These are phyloP conservation scores for Trichoderma gracile DNA, from an alignment of 2,329 filamentous ascomycete genomes.

Conservation along the genomic window DNA sequence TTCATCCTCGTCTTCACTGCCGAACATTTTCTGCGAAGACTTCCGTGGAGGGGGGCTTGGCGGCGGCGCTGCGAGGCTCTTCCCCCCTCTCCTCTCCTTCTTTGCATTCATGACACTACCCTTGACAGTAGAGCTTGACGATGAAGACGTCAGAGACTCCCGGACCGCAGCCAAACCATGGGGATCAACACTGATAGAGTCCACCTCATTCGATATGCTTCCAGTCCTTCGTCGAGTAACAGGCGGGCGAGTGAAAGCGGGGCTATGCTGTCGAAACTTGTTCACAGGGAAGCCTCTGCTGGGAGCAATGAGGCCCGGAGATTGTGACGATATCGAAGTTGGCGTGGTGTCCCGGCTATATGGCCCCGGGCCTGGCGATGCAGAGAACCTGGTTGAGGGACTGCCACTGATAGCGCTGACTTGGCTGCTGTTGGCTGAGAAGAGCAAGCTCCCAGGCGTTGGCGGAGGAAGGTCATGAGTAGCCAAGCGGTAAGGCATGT, in stretches of 20 bases:
- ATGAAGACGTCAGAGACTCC: slow-evolving; percentile 71
- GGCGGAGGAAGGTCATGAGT: slow-evolving; percentile 68
- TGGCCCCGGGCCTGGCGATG: slow-evolving; percentile 66
- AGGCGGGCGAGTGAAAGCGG: slow-evolving; percentile 58
- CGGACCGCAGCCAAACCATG: slow-evolving; percentile 65
- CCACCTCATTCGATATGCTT: slow-evolving; percentile 55
- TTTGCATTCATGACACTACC: slow-evolving; percentile 47
- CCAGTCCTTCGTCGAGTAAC: slow-evolving; percentile 59
- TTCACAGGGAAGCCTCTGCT: slow-evolving; percentile 45
- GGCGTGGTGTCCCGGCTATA: slow-evolving; percentile 79
- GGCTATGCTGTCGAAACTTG: slow-evolving; percentile 57
- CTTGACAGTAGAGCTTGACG: slow-evolving; percentile 68
- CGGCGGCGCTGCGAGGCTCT: slow-evolving; percentile 49
- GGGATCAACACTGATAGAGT: slow-evolving; percentile 49
- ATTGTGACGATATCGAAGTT: slow-evolving; percentile 75
- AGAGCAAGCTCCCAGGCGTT: slow-evolving; percentile 56
- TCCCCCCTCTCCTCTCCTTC: slow-evolving; percentile 46
- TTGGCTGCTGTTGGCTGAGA: slow-evolving; percentile 59
- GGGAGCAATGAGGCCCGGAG: slow-evolving; percentile 60
- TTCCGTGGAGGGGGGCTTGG: slow-evolving; percentile 64
- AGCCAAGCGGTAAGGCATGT: slow-evolving; percentile 57
- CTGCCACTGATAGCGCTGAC: slow-evolving; percentile 65
- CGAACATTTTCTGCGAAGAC: slow-evolving; percentile 58
- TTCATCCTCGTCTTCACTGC: slow-evolving; percentile 40
- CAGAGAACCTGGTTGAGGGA: slow-evolving; percentile 74